A percentile compares a stretch with the other conserved stretches of the same genome.
These are phyloP conservation scores for Pyrenophora graminea DNA, from an alignment of 2,329 filamentous ascomycete species.

Conservation along the genomic window DNA sequence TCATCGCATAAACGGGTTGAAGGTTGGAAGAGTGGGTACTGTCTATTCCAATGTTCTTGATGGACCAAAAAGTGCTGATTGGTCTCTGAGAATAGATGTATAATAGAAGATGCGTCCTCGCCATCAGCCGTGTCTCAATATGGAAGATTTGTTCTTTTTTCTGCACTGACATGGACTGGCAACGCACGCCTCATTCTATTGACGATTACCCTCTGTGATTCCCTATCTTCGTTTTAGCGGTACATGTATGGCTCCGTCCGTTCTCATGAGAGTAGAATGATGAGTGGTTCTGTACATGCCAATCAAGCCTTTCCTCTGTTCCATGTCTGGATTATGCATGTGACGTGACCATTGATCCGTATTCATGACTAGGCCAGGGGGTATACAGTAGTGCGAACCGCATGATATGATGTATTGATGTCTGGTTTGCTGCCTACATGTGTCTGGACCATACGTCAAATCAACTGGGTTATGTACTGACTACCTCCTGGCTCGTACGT, in stretches of 20 bases:
- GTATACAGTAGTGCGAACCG: no score
- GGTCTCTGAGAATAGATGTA: constrained; percentile 46
- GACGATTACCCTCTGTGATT: constrained; percentile 23
- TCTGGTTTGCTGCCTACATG: no score
- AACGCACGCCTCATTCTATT: constrained; percentile 10
- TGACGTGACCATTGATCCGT: not conserved
- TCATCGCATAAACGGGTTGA: constrained; percentile 62
- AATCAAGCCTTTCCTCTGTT: constrained; percentile 16
- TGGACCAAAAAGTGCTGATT: constrained; percentile 47
- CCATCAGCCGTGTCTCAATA: constrained; percentile 48
- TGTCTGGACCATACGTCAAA: no score
- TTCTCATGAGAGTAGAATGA: constrained; percentile 14
- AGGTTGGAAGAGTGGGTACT: constrained; percentile 43
- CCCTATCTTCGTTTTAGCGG: constrained; percentile 34
- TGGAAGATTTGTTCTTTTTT: constrained; percentile 40
- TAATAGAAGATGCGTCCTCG: constrained; percentile 48
- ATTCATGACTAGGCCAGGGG: no score
- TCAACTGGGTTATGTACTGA: no score
- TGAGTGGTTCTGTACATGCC: constrained; percentile 13
- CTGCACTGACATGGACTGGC: constrained; percentile 22
- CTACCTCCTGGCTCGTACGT: not conserved
- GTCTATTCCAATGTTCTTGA: constrained; percentile 42
- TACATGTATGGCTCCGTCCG: constrained; percentile 27
- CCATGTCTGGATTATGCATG: not conserved
- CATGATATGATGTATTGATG: no score